phyloP scores from a whole-genome alignment of 495 filamentous ascomycete genomes.

The Filosporella fistucella region DNA sequence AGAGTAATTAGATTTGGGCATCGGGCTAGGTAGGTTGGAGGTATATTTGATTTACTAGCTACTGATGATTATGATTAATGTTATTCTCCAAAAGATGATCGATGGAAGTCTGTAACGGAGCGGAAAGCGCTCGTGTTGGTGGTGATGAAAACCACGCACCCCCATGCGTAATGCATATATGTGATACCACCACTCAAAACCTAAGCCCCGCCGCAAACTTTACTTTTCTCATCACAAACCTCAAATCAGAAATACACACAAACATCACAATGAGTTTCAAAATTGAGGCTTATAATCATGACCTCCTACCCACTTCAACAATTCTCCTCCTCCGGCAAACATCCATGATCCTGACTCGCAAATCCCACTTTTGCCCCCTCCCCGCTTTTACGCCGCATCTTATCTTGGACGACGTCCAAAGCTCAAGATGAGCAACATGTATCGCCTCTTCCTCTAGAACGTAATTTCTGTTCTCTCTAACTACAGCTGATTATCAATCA shows the following conservation, averaged over 20 bases:
- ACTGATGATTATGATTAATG: background rate
- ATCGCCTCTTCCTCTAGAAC: background rate
- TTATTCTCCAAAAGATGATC: background rate
- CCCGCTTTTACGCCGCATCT: background rate
- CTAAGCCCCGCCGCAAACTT: too few species aligned
- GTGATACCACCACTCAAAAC: background rate
- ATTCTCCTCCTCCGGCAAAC: too few species aligned
- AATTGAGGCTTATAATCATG: too few species aligned
- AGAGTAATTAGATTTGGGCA: slow-evolving; percentile 9
- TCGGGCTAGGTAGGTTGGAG: too few species aligned
- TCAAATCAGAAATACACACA: too few species aligned
- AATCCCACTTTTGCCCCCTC: background rate
- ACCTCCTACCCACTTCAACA: too few species aligned
- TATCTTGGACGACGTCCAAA: background rate
- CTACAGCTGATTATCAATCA: background rate
- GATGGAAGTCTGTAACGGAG: background rate
- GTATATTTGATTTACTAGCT: background rate
- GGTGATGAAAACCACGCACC: background rate
- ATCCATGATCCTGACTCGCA: too few species aligned
- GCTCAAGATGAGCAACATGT: background rate
- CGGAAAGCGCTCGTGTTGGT: background rate
- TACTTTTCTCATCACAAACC: too few species aligned
- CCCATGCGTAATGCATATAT: background rate
- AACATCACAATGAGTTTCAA: too few species aligned
- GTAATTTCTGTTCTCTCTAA: background rate